Evolutionary conservation across 768 basidiomycete species (phyloP).

Genomic region (Galerina sulciceps): DNA sequence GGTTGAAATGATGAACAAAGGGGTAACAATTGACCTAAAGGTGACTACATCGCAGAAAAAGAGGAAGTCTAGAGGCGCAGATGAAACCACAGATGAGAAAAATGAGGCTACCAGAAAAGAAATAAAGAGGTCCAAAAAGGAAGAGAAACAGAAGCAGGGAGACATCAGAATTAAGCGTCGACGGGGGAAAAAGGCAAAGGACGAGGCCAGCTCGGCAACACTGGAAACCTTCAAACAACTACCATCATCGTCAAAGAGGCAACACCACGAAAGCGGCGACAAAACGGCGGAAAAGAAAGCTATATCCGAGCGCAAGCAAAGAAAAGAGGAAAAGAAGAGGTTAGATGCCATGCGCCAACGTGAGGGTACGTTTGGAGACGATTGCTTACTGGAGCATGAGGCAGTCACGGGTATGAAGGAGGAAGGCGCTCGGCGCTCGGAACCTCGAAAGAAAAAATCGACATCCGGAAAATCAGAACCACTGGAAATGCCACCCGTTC

Average conservation of each 20-base stretch:
- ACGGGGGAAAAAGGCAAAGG: not conserved
- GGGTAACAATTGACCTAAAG: slow-evolving; percentile 20
- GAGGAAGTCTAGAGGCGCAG: slow-evolving; percentile 2
- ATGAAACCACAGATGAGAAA: not conserved
- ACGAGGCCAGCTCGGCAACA: not conserved
- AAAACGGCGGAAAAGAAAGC: slow-evolving; percentile 6
- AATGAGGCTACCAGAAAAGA: slow-evolving; percentile 14
- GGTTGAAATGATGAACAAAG: slow-evolving; percentile 14
- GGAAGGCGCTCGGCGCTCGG: not conserved
- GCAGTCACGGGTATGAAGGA: not conserved
- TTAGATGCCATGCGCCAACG: not conserved
- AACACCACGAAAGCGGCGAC: not conserved
- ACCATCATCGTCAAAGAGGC: slow-evolving; percentile 2
- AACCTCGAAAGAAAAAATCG: not conserved
- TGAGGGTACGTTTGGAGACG: not conserved
- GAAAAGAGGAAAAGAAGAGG: slow-evolving; percentile 13
- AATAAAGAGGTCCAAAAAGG: slow-evolving; percentile 13
- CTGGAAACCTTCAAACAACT: not conserved
- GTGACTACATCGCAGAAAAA: slow-evolving; percentile 18
- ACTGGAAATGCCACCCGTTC: not conserved
- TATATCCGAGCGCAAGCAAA: slow-evolving; percentile 21
- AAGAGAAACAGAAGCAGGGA: slow-evolving; percentile 8
- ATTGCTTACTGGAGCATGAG: not conserved
- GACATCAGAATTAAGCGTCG: slow-evolving; percentile 16
- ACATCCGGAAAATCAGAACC: not conserved